phyloP scores from a whole-genome alignment of 2,329 filamentous ascomycete genomes.

The Colletotrichum truncatum region DNA sequence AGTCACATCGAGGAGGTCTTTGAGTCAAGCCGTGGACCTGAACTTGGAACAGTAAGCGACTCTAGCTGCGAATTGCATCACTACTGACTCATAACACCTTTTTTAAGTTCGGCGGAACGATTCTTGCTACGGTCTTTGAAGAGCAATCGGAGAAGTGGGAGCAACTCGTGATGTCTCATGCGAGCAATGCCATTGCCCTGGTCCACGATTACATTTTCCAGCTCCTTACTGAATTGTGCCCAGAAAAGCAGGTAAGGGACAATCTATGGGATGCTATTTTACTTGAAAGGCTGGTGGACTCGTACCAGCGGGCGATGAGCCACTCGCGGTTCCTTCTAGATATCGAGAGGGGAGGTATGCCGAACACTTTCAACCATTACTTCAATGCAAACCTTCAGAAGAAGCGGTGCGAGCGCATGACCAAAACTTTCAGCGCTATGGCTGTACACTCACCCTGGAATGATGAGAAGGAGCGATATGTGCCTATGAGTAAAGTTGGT shows the following conservation, averaged over 20 bases:
- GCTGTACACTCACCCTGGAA: too few species aligned
- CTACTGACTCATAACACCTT: slow-evolving; percentile 57
- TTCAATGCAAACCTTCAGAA: slow-evolving; percentile 53
- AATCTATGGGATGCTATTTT: slow-evolving; percentile 54
- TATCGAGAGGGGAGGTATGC: slow-evolving; percentile 56
- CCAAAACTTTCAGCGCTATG: not conserved
- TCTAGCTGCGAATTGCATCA: too few species aligned
- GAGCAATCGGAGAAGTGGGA: slow-evolving; percentile 65
- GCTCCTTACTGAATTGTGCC: slow-evolving; percentile 52
- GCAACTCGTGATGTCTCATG: slow-evolving; percentile 54
- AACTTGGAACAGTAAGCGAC: too few species aligned
- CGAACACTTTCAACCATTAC: slow-evolving; percentile 60
- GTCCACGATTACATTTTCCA: slow-evolving; percentile 62
- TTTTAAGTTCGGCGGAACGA: slow-evolving; percentile 44
- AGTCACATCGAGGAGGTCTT: slow-evolving; percentile 39
- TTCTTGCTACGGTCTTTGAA: slow-evolving; percentile 58
- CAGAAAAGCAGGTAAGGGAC: slow-evolving; percentile 50
- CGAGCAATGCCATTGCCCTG: slow-evolving; percentile 57
- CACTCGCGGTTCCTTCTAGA: slow-evolving; percentile 61
- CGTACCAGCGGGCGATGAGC: slow-evolving; percentile 57
- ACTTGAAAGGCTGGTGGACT: slow-evolving; percentile 51
- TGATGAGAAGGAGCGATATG: too few species aligned
- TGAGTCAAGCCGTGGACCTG: slow-evolving; percentile 56
- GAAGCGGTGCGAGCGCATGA: not conserved
- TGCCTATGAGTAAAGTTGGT: not conserved